A percentile compares a stretch with the other conserved stretches of the same genome.
Conservation (phyloP, 805 yeast species). For the Metschnikowia drakensbergensis region DNA sequence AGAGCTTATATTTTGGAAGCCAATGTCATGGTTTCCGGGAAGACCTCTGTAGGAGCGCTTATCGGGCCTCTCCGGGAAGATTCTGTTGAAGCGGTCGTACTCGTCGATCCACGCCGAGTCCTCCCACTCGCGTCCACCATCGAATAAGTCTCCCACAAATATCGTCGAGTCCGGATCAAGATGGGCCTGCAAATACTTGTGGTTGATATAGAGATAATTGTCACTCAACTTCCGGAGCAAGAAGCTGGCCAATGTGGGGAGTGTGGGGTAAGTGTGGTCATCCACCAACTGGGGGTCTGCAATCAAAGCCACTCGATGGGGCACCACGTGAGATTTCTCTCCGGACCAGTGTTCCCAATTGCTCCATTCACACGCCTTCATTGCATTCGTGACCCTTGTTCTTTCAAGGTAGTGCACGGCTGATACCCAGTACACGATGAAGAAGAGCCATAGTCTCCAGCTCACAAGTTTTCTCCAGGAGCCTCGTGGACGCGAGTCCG, state of each 20-base stretch:
- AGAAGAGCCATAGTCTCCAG: slow-evolving; percentile 2
- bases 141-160: slow-evolving; percentile 89
- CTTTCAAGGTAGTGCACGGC: slow-evolving; percentile 32
- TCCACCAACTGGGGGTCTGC: slow-evolving; percentile 98
- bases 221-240: slow-evolving; percentile 66
- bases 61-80: slow-evolving; percentile 58
- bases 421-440: slow-evolving; percentile 23
- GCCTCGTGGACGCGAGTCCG: too few relatives aligned
- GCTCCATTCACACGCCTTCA: slow-evolving; percentile 48
- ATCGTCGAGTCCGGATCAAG: slow-evolving; percentile 73
- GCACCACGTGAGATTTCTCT: slow-evolving; percentile 20
- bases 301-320: slow-evolving; percentile 53
- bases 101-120: slow-evolving; percentile 67
- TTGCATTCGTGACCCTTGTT: slow-evolving; percentile 22
- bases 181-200: slow-evolving; percentile 51
- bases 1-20: slow-evolving; percentile 72
- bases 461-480: neutral
- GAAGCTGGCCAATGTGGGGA: slow-evolving; percentile 48
- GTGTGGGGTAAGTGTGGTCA: slow-evolving; percentile 76
- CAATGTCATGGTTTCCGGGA: slow-evolving; percentile 97
- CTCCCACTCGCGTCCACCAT: slow-evolving; percentile 90
- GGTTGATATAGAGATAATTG: slow-evolving; percentile 74
- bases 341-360: slow-evolving; percentile 59
- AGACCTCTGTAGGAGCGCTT: slow-evolving; percentile 36
- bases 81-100: slow-evolving; percentile 57